A percentile compares a stretch with the other conserved stretches of the same genome.
phyloP scores from a whole-genome alignment of 257 asterid genomes.

The Fraxinus quadrangulata region DNA sequence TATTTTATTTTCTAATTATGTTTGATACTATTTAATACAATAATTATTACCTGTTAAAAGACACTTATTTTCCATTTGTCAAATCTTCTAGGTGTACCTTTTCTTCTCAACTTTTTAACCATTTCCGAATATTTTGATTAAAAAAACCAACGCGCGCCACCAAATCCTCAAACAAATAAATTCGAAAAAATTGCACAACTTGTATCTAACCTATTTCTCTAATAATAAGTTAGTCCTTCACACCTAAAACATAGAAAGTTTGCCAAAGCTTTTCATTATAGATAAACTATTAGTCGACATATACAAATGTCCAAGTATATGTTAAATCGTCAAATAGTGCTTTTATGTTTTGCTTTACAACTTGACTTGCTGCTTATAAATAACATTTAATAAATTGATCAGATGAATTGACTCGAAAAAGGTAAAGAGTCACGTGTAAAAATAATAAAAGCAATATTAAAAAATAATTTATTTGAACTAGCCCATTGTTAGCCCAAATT shows the following conservation, averaged over 20 bases:
- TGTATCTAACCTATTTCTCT: not conserved
- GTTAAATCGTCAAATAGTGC: too few relatives aligned
- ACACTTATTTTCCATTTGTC: not conserved
- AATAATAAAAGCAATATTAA: too few relatives aligned
- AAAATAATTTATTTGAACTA: too few relatives aligned
- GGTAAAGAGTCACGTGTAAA: too few relatives aligned
- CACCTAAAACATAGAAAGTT: not conserved
- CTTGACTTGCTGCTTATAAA: too few relatives aligned
- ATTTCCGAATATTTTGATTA: not conserved
- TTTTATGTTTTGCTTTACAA: too few relatives aligned
- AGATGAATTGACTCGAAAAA: too few relatives aligned
- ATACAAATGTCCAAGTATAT: not conserved
- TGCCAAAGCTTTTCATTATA: not conserved
- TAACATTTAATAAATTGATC: too few relatives aligned
- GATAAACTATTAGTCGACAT: not conserved
- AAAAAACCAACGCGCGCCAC: not conserved
- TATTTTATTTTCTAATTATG: not conserved
- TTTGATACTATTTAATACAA: not conserved
- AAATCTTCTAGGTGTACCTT: not conserved
- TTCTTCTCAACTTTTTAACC: not conserved
- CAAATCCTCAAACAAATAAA: not conserved
- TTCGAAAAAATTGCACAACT: not conserved
- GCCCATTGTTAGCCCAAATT: not conserved
- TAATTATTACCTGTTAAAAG: too few relatives aligned
- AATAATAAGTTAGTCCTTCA: not conserved